These are phyloP conservation scores for Ophiocordyceps camponoti-floridani DNA, from an alignment of 2,329 filamentous ascomycete species.

Conservation along the genomic window DNA sequence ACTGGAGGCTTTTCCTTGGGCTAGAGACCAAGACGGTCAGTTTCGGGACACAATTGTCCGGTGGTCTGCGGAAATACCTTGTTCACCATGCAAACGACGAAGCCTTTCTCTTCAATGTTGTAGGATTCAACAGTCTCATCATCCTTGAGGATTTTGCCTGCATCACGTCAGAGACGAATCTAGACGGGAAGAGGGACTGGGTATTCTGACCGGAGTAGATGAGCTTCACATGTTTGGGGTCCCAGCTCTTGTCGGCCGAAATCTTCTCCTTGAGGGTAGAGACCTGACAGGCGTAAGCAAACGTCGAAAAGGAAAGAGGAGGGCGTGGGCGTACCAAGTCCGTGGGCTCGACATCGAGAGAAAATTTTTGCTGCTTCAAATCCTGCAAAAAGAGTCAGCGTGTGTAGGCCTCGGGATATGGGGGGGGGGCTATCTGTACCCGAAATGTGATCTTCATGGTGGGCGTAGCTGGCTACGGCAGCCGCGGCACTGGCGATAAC, in stretches of 20 bases:
- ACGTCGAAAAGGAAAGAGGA: conserved; percentile 3
- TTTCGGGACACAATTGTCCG: background rate
- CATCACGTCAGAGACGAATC: conserved; percentile 6
- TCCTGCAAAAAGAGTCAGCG: conserved; percentile 39
- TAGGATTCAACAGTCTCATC: conserved; percentile 91
- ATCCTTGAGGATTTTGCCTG: conserved; percentile 97
- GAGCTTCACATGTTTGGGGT: conserved; percentile 76
- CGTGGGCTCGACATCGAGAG: conserved; percentile 81
- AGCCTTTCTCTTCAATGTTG: conserved; percentile 98
- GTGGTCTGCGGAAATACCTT: conserved; percentile 43
- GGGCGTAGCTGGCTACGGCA: conserved; percentile 15
- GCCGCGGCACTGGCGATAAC: background rate
- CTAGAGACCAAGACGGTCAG: conserved; percentile 7
- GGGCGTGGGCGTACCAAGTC: conserved; percentile 54
- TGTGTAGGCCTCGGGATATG: background rate
- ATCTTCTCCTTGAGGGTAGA: conserved; percentile 87
- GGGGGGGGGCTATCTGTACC: conserved; percentile 27
- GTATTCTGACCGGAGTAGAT: conserved; percentile 75
- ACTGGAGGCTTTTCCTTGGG: conserved; percentile 44
- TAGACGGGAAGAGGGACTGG: conserved; percentile 1
- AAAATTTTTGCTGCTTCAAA: conserved; percentile 97
- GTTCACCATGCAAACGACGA: conserved; percentile 95
- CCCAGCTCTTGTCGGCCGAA: conserved; percentile 82
- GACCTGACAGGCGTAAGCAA: conserved; percentile 38
- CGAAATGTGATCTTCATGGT: conserved; percentile 54